Conservation (phyloP, 345 rosid species). For the Brassica nigra region DNA sequence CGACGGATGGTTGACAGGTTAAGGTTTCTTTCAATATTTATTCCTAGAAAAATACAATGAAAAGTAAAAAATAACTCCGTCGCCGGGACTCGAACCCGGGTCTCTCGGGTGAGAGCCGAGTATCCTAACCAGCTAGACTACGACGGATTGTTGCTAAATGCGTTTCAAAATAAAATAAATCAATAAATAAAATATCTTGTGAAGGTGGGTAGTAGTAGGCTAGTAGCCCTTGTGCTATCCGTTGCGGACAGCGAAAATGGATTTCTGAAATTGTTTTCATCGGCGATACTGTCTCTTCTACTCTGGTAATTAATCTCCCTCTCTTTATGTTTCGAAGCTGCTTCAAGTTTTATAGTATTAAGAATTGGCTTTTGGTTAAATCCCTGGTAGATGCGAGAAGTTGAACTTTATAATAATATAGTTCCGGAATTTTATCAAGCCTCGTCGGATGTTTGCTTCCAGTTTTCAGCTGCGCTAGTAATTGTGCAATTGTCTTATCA, state of each 20-base stretch:
- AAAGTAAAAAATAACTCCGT: constrained; percentile 37
- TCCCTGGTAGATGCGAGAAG: constrained; percentile 19
- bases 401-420: not conserved
- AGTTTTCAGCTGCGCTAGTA: not conserved
- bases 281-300: constrained; percentile 24
- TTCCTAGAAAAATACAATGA: no score
- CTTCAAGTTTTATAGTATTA: not conserved
- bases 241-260: constrained; percentile 22
- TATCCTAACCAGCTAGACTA: constrained; percentile 71
- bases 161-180: no score
- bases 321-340: not conserved
- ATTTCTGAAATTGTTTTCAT: constrained; percentile 3
- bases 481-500: not conserved
- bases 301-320: constrained; percentile 35
- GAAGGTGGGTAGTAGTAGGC: not conserved
- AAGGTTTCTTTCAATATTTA: no score
- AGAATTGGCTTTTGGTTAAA: constrained; percentile 12
- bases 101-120: constrained; percentile 79
- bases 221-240: constrained; percentile 25
- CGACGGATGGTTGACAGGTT: constrained; percentile 39
- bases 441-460: not conserved
- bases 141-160: constrained; percentile 19
- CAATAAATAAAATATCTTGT: not conserved
- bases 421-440: not conserved
- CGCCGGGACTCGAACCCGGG: constrained; percentile 77